phyloP scores from a whole-genome alignment of 495 filamentous ascomycete genomes.

The Xylaria flabelliformis region DNA sequence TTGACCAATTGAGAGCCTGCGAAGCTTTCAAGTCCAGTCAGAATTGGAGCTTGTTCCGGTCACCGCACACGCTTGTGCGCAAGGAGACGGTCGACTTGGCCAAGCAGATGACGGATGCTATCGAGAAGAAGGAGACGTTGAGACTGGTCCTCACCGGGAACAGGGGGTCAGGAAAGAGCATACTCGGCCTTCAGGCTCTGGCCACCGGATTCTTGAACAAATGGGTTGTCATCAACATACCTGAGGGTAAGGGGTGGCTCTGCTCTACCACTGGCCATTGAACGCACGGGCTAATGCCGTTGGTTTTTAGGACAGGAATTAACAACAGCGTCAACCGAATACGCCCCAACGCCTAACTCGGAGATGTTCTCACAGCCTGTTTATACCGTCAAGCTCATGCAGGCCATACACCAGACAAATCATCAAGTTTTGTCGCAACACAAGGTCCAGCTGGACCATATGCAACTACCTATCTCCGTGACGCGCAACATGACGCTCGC shows the following conservation, averaged over 20 bases:
- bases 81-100: slow-evolving; percentile 75
- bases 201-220: slow-evolving; percentile 79
- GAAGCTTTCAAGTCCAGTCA: slow-evolving; percentile 93
- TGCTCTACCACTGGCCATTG: background rate
- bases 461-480: slow-evolving; percentile 61
- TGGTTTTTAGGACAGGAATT: slow-evolving; percentile 74
- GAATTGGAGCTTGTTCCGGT: slow-evolving; percentile 84
- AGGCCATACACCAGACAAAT: slow-evolving; percentile 75
- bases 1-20: slow-evolving; percentile 79
- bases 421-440: slow-evolving; percentile 64
- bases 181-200: slow-evolving; percentile 84
- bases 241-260: slow-evolving; percentile 70
- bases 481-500: slow-evolving; percentile 68
- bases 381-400: slow-evolving; percentile 75
- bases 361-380: slow-evolving; percentile 76
- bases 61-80: slow-evolving; percentile 77
- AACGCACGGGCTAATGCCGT: slow-evolving; percentile 22
- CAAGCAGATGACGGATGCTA: slow-evolving; percentile 60
- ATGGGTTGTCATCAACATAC: slow-evolving; percentile 89
- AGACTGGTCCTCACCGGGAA: slow-evolving; percentile 75
- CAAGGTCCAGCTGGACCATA: slow-evolving; percentile 64
- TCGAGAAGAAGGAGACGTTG: slow-evolving; percentile 62
- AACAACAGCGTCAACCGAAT: slow-evolving; percentile 77
- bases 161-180: slow-evolving; percentile 80
- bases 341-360: slow-evolving; percentile 67